A percentile compares a stretch with the other conserved stretches of the same genome.
Evolutionary conservation across 805 yeast species (phyloP).

Genomic region (Isabelozyma rhagii): DNA sequence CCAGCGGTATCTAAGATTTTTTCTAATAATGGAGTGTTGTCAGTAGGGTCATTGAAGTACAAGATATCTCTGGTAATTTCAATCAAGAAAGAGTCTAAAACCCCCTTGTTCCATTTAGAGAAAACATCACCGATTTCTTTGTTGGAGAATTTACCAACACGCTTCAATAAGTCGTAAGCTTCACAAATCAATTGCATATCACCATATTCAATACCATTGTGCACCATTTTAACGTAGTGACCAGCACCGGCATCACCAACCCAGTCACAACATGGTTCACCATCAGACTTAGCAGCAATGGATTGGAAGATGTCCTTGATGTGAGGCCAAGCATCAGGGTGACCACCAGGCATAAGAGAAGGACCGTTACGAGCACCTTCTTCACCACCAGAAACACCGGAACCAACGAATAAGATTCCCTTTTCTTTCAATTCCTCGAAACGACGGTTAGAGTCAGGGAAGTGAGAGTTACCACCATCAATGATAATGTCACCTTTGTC

Average conservation of each 20-base stretch:
- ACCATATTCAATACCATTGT: constrained; percentile 99
- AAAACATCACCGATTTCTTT: constrained; percentile 93
- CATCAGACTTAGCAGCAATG: constrained; percentile 93
- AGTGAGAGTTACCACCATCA: constrained; percentile 99
- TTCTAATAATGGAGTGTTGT: constrained; percentile 91
- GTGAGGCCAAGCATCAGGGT: constrained; percentile 97
- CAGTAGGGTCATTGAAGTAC: constrained; percentile 78
- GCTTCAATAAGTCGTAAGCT: constrained; percentile 94
- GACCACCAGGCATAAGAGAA: constrained; percentile 99
- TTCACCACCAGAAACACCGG: constrained; percentile 99
- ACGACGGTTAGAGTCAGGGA: constrained; percentile 98
- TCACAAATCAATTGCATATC: constrained; percentile 99
- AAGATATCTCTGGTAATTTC: constrained; percentile 96
- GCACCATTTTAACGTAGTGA: constrained; percentile 99
- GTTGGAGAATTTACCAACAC: constrained; percentile 86
- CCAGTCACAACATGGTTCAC: constrained; percentile 99
- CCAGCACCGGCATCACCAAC: constrained; percentile 99
- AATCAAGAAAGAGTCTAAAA: constrained; percentile 91
- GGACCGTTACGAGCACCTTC: constrained; percentile 99
- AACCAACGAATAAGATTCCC: constrained; percentile 92
- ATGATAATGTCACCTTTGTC: constrained; percentile 97
- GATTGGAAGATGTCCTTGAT: constrained; percentile 95
- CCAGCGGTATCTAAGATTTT: constrained; percentile 97
- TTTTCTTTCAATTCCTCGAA: constrained; percentile 80
- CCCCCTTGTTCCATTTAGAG: constrained; percentile 94